Conservation (phyloP, 2,329 filamentous ascomycete species). For the Beauveria sp. region DNA sequence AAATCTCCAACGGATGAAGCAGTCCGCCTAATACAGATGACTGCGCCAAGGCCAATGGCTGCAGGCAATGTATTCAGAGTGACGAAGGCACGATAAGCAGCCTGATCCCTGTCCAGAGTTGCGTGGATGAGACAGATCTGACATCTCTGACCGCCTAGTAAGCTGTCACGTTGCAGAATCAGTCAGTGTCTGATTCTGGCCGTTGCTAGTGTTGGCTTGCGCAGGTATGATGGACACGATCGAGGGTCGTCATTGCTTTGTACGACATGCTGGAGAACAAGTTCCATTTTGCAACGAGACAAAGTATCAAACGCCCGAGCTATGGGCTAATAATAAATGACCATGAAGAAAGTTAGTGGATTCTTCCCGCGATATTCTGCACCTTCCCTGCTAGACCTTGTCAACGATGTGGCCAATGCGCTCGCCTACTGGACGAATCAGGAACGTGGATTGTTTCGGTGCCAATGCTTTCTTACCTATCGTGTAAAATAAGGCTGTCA, state of each 20-base stretch:
- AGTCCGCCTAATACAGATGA: background rate
- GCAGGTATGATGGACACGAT: background rate
- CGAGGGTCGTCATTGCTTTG: too few relatives aligned
- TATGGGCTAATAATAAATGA: too few relatives aligned
- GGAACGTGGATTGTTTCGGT: background rate
- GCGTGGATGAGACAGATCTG: conserved; percentile 1
- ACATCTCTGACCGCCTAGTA: background rate
- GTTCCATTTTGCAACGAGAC: too few relatives aligned
- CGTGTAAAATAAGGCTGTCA: too few relatives aligned
- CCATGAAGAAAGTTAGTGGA: background rate
- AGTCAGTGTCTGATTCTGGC: background rate
- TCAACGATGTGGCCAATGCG: background rate
- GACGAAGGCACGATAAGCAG: background rate
- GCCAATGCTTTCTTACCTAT: background rate
- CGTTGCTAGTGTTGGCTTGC: background rate
- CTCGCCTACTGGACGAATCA: background rate
- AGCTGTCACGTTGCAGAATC: background rate
- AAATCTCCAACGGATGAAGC: too few relatives aligned
- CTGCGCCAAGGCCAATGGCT: background rate
- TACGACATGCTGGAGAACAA: too few relatives aligned
- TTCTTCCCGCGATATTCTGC: background rate
- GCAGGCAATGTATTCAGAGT: background rate
- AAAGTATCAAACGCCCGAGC: too few relatives aligned
- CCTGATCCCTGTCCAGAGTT: background rate
- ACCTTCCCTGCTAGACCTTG: background rate